A percentile compares a stretch with the other conserved stretches of the same genome.
These are phyloP conservation scores for Aspergillus indologenus DNA, from an alignment of 495 filamentous ascomycete species.

Conservation along the genomic window DNA sequence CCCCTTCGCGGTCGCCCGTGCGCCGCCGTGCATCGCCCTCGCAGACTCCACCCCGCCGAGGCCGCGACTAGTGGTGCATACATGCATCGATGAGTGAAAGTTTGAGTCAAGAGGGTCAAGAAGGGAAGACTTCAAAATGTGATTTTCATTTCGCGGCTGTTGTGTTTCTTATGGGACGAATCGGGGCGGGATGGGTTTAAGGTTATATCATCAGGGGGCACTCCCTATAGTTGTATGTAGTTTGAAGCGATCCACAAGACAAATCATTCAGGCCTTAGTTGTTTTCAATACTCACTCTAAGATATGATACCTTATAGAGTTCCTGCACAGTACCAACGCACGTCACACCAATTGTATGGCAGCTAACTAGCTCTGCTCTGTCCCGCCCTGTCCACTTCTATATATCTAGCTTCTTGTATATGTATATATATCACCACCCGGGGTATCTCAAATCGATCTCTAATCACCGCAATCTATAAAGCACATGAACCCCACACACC, in stretches of 20 bases:
- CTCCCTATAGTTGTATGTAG: not conserved
- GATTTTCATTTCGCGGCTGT: no score
- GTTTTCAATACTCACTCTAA: no score
- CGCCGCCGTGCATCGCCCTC: conserved; percentile 16
- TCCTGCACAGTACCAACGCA: no score
- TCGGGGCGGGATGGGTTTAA: not conserved
- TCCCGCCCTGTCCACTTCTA: no score
- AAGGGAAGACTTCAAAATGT: no score
- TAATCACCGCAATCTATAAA: not conserved
- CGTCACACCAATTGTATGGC: no score
- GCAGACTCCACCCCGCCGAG: conserved; percentile 32
- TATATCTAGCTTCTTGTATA: no score
- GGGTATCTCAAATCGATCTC: not conserved
- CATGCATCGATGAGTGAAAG: not conserved
- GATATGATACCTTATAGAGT: no score
- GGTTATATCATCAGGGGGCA: not conserved
- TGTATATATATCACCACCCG: not conserved
- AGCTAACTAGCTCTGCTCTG: no score
- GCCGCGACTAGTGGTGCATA: conserved; percentile 13
- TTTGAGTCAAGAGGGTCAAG: not conserved
- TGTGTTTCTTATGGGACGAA: not conserved
- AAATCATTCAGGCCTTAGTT: no score
- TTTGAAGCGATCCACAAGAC: not conserved
- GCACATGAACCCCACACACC: not conserved
- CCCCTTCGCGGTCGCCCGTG: conserved; percentile 20